Evolutionary conservation across 148 eudicot species (phyloP).

Genomic region (Fallopia convolvulus): DNA sequence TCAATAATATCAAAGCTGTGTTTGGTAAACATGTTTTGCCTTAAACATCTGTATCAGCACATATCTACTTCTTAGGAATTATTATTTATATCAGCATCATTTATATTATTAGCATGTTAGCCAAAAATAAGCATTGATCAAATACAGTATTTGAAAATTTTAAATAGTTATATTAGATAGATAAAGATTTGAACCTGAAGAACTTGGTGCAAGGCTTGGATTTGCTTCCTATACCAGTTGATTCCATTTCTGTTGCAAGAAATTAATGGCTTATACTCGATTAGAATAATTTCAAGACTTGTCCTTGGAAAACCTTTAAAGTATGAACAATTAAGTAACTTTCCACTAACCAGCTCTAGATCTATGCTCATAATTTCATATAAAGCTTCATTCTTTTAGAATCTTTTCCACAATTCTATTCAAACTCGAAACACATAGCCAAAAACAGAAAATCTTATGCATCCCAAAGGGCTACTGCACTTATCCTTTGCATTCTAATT

Average conservation of each 20-base stretch:
- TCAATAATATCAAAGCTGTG: neutral
- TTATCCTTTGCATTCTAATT: neutral
- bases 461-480: neutral
- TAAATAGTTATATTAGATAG: conserved; percentile 30
- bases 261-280: conserved; percentile 47
- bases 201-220: conserved; percentile 96
- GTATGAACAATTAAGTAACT: conserved; percentile 12
- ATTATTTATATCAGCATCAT: neutral
- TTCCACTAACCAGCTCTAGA: conserved; percentile 2
- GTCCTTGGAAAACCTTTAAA: conserved; percentile 4
- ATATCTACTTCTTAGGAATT: neutral
- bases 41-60: neutral
- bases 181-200: conserved; percentile 70
- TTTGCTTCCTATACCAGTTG: conserved; percentile 96
- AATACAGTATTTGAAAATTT: conserved; percentile 12
- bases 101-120: neutral
- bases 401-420: neutral
- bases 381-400: neutral
- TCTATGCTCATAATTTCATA: neutral
- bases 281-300: conserved; percentile 24
- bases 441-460: neutral
- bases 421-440: neutral
- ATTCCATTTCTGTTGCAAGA: conserved; percentile 81
- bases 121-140: neutral
- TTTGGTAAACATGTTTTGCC: neutral